Evolutionary conservation across 768 basidiomycete species (phyloP).

Genomic region (Suillus weaverae): DNA sequence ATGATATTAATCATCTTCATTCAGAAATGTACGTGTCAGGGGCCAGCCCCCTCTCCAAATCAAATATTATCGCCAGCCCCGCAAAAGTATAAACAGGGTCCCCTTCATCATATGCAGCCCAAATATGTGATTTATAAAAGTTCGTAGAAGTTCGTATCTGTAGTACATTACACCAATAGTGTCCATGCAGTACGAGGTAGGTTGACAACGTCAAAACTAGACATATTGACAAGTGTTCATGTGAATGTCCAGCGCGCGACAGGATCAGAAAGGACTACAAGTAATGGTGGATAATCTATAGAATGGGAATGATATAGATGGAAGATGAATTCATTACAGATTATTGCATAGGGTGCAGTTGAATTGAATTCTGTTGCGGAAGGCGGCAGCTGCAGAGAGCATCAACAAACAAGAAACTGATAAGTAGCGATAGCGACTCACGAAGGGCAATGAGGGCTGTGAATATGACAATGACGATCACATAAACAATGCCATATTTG

Average conservation of each 20-base stretch:
- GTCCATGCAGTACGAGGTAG: conserved; percentile 12
- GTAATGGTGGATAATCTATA: conserved; percentile 30
- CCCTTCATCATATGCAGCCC: background rate
- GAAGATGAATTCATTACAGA: conserved; percentile 46
- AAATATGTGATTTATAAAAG: conserved; percentile 7
- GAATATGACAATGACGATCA: conserved; percentile 66
- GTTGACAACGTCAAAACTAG: conserved; percentile 9
- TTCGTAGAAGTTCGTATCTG: conserved; percentile 12
- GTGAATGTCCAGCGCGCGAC: conserved; percentile 7
- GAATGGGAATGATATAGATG: conserved; percentile 26
- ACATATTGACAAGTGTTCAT: conserved; percentile 9
- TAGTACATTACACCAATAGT: conserved; percentile 13
- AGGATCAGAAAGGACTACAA: conserved; percentile 23
- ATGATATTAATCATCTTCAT: too few relatives aligned
- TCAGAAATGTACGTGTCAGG: background rate
- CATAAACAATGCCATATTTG: conserved; percentile 81
- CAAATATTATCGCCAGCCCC: background rate
- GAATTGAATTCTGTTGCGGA: conserved; percentile 60
- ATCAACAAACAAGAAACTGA: conserved; percentile 11
- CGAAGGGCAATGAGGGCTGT: conserved; percentile 76
- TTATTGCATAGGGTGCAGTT: conserved; percentile 68
- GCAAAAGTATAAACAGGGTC: background rate
- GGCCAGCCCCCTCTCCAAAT: background rate
- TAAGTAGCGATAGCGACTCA: conserved; percentile 42
- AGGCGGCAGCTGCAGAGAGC: conserved; percentile 49